These are phyloP conservation scores for Acarospora socialis DNA, from an alignment of 2,329 filamentous ascomycete species.

Conservation along the genomic window DNA sequence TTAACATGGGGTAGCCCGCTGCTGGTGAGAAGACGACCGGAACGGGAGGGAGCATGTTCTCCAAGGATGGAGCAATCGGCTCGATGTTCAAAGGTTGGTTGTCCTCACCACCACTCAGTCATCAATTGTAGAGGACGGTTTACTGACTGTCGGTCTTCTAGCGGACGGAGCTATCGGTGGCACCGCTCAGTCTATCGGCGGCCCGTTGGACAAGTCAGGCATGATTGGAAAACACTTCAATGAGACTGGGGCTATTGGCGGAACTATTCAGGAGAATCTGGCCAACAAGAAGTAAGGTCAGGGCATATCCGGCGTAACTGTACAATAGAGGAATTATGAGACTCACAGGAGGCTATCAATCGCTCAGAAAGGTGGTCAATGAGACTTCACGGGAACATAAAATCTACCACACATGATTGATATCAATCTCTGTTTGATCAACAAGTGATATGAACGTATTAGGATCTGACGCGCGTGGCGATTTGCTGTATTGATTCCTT, in stretches of 20 bases:
- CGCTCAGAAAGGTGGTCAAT: too few species aligned
- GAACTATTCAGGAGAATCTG: slow-evolving; percentile 22
- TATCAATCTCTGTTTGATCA: too few species aligned
- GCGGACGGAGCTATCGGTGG: slow-evolving; percentile 24
- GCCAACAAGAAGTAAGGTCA: slow-evolving; percentile 16
- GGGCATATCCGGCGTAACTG: too few species aligned
- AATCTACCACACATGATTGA: too few species aligned
- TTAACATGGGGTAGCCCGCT: slow-evolving; percentile 7
- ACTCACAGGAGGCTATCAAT: too few species aligned
- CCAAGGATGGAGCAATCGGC: slow-evolving; percentile 21
- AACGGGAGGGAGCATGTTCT: slow-evolving; percentile 15
- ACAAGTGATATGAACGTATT: too few species aligned
- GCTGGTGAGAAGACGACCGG: slow-evolving; percentile 13
- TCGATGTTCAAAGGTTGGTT: slow-evolving; percentile 20
- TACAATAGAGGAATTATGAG: too few species aligned
- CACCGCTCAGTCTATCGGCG: slow-evolving; percentile 24
- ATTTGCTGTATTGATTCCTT: too few species aligned
- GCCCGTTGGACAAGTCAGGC: slow-evolving; percentile 23
- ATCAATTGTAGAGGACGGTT: slow-evolving; percentile 5
- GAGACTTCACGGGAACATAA: too few species aligned
- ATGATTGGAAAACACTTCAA: slow-evolving; percentile 27
- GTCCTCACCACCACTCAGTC: neutral
- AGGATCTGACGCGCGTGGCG: too few species aligned
- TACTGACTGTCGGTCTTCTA: slow-evolving; percentile 7
- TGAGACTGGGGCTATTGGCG: slow-evolving; percentile 22